These are phyloP conservation scores for Ceratobasidium sp. DNA, from an alignment of 1,284 basidiomycete genomes.

Conservation along the genomic window DNA sequence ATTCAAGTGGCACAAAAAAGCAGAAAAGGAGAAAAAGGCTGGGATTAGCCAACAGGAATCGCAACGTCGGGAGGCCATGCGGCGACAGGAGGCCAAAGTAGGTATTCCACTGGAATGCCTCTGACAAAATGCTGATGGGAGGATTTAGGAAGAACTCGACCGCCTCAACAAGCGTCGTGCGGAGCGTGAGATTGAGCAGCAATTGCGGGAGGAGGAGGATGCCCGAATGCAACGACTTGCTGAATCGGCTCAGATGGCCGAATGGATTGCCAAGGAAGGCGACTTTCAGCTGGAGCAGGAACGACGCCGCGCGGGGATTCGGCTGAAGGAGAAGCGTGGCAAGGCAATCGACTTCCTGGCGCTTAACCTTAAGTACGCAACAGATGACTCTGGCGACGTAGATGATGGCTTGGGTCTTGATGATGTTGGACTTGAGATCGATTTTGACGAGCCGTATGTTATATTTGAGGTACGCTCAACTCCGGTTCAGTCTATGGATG, in stretches of 20 bases:
- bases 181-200: constrained; percentile 89
- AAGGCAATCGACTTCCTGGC: constrained; percentile 95
- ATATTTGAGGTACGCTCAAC: constrained; percentile 88
- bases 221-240: constrained; percentile 84
- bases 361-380: constrained; percentile 89
- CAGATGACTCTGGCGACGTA: constrained; percentile 58
- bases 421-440: constrained; percentile 92
- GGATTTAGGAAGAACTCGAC: constrained; percentile 88
- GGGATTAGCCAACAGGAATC: constrained; percentile 85
- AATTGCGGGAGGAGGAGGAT: constrained; percentile 91
- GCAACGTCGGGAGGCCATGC: constrained; percentile 77
- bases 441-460: constrained; percentile 96
- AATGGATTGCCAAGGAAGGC: constrained; percentile 97
- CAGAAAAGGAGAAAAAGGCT: constrained; percentile 91
- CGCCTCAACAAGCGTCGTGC: constrained; percentile 88
- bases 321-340: constrained; percentile 93
- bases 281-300: constrained; percentile 98
- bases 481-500: neutral
- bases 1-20: constrained; percentile 99
- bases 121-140: too few relatives aligned
- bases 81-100: constrained; percentile 84
- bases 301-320: constrained; percentile 86
- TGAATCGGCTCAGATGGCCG: constrained; percentile 96
- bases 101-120: neutral
- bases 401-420: constrained; percentile 73